A percentile compares a stretch with the other conserved stretches of the same genome.
These are phyloP conservation scores for Lathyrus tuberosus DNA, from an alignment of 306 rosid genomes.

Conservation along the genomic window DNA sequence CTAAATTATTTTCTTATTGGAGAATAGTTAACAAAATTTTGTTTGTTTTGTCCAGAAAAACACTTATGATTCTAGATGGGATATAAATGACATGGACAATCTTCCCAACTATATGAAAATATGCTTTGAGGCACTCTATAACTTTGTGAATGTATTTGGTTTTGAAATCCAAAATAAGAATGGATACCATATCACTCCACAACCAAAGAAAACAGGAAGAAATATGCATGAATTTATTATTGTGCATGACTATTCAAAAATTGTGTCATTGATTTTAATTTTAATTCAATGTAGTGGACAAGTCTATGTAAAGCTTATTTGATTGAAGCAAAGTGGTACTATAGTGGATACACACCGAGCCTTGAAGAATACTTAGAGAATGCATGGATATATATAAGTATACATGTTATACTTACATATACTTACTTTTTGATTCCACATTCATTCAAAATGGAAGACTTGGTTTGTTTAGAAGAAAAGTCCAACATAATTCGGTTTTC, in stretches of 20 bases:
- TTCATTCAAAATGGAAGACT: background rate
- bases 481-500: background rate
- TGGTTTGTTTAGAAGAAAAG: background rate
- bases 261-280: background rate
- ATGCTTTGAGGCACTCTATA: background rate
- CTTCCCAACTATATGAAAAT: constrained; percentile 18
- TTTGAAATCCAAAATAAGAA: background rate
- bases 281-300: constrained; percentile 15
- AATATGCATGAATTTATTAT: background rate
- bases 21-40: background rate
- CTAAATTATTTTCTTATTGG: background rate
- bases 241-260: background rate
- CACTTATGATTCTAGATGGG: constrained; percentile 5
- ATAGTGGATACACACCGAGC: constrained; percentile 14
- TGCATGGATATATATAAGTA: background rate
- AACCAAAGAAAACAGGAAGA: background rate
- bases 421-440: background rate
- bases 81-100: background rate
- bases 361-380: constrained; percentile 26
- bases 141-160: background rate
- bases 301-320: constrained; percentile 20
- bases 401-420: background rate
- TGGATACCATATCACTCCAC: background rate
- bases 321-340: constrained; percentile 25
- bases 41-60: too few species aligned